These are phyloP conservation scores for Cercospora zeae-maydis DNA, from an alignment of 2,329 filamentous ascomycete genomes.

Conservation along the genomic window DNA sequence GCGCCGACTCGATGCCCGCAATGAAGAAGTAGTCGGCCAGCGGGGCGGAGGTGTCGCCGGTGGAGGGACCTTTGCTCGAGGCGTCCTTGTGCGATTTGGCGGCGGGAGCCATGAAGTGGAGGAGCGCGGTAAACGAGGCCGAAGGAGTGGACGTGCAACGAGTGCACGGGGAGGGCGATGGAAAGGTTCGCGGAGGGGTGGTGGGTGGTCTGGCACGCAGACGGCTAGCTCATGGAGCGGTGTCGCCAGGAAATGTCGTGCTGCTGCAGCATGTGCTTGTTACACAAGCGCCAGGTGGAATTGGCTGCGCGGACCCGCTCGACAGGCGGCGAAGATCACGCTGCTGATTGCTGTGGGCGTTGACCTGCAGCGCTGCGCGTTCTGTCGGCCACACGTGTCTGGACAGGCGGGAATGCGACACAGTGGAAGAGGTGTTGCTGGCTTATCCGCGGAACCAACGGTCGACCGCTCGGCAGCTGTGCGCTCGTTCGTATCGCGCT, in stretches of 20 bases:
- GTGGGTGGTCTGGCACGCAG: not conserved
- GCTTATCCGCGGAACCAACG: not conserved
- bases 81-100: conserved; percentile 19
- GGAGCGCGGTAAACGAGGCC: not conserved
- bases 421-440: not conserved
- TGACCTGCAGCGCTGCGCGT: not conserved
- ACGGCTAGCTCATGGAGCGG: conserved; percentile 1
- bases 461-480: not conserved
- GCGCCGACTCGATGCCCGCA: conserved; percentile 51
- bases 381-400: not conserved
- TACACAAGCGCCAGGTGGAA: conserved; percentile 3
- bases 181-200: not conserved
- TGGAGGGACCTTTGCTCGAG: conserved; percentile 29
- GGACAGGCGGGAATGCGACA: not conserved
- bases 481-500: not conserved
- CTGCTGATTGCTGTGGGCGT: not conserved
- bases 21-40: conserved; percentile 68
- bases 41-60: conserved; percentile 47
- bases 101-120: conserved; percentile 26
- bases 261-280: conserved; percentile 4
- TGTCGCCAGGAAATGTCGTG: not conserved
- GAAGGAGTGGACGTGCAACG: conserved; percentile 24
- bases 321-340: not conserved
- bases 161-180: not conserved
- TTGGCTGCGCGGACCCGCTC: conserved; percentile 1